phyloP scores from a whole-genome alignment of 225 moss, liverwort and hornwort genomes.

The Straminergon stramineum region DNA sequence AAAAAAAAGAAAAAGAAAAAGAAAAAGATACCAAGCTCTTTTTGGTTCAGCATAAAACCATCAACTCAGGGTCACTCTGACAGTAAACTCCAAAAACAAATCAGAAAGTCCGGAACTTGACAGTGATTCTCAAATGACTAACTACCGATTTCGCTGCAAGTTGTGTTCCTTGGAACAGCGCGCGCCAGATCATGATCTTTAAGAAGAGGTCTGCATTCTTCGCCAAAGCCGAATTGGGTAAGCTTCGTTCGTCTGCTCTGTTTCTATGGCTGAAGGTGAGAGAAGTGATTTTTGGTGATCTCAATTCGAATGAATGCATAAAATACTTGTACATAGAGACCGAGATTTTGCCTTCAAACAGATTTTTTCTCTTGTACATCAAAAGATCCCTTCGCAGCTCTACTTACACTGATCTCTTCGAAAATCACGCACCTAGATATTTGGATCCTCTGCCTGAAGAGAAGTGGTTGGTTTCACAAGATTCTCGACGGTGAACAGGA shows the following conservation, averaged over 20 bases:
- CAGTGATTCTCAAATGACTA: not conserved
- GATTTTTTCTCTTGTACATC: not conserved
- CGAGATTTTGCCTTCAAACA: not conserved
- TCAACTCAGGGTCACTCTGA: conserved; percentile 22
- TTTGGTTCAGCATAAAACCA: conserved; percentile 2
- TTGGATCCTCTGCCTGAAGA: not conserved
- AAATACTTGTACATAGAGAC: not conserved
- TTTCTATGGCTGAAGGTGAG: not conserved
- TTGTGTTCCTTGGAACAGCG: conserved; percentile 4
- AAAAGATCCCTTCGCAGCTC: not conserved
- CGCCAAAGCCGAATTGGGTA: not conserved
- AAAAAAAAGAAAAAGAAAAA: no score
- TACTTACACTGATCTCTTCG: no score
- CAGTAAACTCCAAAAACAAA: not conserved
- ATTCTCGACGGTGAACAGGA: not conserved
- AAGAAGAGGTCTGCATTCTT: not conserved
- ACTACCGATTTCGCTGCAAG: not conserved
- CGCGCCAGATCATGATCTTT: not conserved
- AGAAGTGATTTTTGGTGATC: not conserved
- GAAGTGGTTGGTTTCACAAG: not conserved
- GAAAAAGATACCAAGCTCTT: conserved; percentile 21
- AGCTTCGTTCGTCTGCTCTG: not conserved
- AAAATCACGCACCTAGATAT: no score
- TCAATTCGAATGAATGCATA: not conserved
- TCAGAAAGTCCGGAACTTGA: not conserved